Evolutionary conservation across 352 stramenopile genomes (phyloP).

Genomic region (Globisporangium abappressorium): DNA sequence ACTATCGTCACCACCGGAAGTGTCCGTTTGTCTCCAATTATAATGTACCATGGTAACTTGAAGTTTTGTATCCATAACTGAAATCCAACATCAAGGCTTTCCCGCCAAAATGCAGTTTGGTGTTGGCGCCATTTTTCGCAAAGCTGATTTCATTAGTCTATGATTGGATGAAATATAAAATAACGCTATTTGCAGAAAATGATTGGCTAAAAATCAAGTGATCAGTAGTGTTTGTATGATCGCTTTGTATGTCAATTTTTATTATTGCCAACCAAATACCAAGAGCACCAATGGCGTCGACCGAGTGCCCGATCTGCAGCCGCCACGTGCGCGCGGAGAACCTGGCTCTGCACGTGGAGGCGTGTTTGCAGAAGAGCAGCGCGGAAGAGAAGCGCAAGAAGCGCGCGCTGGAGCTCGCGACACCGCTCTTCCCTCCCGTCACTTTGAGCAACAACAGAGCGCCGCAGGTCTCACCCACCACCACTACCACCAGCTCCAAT

Average conservation of each 20-base stretch:
- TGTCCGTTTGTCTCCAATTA: not conserved
- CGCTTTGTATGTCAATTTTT: not conserved
- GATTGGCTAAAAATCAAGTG: not conserved
- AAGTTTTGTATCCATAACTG: not conserved
- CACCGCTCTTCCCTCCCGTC: conserved; percentile 14
- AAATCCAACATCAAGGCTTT: not conserved
- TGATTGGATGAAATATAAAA: not conserved
- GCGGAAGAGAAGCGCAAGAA: conserved; percentile 25
- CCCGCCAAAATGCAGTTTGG: not conserved
- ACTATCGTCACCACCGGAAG: not conserved
- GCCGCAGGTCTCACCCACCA: not conserved
- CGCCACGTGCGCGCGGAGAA: conserved; percentile 74
- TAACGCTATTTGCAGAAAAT: not conserved
- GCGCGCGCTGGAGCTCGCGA: conserved; percentile 13
- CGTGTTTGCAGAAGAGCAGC: conserved; percentile 38
- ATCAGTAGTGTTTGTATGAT: no score
- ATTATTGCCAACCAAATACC: not conserved
- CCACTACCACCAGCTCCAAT: not conserved
- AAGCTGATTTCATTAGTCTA: not conserved
- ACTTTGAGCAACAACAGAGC: not conserved
- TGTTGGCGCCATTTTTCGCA: not conserved
- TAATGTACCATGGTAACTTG: not conserved
- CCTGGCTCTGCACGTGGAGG: conserved; percentile 69
- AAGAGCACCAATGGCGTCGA: conserved; percentile 27
- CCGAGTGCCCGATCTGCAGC: conserved; percentile 70